These are phyloP conservation scores for Austropuccinia psidii DNA, from an alignment of 1,284 basidiomycete species.

Conservation along the genomic window DNA sequence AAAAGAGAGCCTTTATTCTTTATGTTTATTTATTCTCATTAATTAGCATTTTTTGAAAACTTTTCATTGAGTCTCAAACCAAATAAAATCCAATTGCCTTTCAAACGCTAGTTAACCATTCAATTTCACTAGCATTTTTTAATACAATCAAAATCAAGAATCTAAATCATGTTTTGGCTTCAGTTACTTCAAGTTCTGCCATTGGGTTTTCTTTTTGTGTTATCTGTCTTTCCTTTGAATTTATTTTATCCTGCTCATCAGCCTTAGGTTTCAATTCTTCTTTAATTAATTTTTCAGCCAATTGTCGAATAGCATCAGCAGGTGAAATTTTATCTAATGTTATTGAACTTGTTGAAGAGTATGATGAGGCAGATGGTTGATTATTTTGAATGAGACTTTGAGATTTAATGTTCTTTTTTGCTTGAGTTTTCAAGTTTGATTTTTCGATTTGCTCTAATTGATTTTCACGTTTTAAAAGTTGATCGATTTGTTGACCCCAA, in stretches of 20 bases:
- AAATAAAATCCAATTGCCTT: too few relatives aligned
- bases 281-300: slow-evolving; percentile 20
- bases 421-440: neutral
- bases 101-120: too few relatives aligned
- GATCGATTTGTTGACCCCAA: slow-evolving; percentile 20
- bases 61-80: too few relatives aligned
- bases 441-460: slow-evolving; percentile 13
- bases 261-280: slow-evolving; percentile 19
- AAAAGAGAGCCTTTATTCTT: too few relatives aligned
- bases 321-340: neutral
- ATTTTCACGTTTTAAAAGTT: slow-evolving; percentile 8
- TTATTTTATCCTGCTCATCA: slow-evolving; percentile 13
- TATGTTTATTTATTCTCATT: too few relatives aligned
- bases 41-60: too few relatives aligned
- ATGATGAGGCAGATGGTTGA: neutral
- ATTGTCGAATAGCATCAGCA: neutral
- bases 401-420: too few relatives aligned
- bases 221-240: neutral
- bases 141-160: too few relatives aligned
- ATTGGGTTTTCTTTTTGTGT: neutral
- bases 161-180: too few relatives aligned
- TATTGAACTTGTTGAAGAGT: neutral
- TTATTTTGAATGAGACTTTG: neutral
- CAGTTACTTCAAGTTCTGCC: too few relatives aligned
- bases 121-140: too few relatives aligned